Base-by-base conservation (phyloP, 805 yeast species). In the Yamadazyma kitorensis region DNA sequence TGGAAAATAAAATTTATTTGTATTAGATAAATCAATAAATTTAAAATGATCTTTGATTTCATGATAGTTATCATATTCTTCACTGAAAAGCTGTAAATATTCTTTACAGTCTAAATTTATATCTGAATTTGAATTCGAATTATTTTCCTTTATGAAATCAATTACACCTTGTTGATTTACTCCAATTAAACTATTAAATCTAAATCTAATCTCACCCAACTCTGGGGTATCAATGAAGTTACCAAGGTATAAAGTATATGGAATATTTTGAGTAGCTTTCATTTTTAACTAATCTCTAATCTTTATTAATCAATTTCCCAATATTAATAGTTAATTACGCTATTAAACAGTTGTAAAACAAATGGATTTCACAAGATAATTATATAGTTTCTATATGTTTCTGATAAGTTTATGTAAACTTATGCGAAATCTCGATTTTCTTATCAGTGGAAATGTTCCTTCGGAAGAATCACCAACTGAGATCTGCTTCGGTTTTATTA, bases 181-280 rank as follows among this genome's bases (percentile, higher is more conserved):
- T 4, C 87, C 91, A 17, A 85, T 56, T 1, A 80, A 70, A 14
- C 83, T 74, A 32, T 69, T 54, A 13, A 70, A 61, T 14, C 77
- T 53, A 23, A 82, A 68, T 44, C 86, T 78, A 3, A 88, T 49
- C 14, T 61, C 52, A 1, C 78, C 80, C 12, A 84, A 52, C 1
- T 32, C 41, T 1, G 93, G 88, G 0, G 91, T 79, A 54, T 86
- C 93, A 8, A 82, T 72, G 39, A 85, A 70, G 1, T 88, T 80
- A 4, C 94, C 95, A 44, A 68, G 70, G 56, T 74, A 82, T 3
- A 80, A 63, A 0, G 74, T 69, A 47, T 64, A 64, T 9, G 44
- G 48, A 8, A 51, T 49, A 4, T 36, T 21, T 7, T 29, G 34
- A 4, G 28, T 25, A 4, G 56, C 54, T 27, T 44, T 49, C 22